These are phyloP conservation scores for Raphanus hybrid DNA, from an alignment of 441 rosid genomes.

Conservation along the genomic window DNA sequence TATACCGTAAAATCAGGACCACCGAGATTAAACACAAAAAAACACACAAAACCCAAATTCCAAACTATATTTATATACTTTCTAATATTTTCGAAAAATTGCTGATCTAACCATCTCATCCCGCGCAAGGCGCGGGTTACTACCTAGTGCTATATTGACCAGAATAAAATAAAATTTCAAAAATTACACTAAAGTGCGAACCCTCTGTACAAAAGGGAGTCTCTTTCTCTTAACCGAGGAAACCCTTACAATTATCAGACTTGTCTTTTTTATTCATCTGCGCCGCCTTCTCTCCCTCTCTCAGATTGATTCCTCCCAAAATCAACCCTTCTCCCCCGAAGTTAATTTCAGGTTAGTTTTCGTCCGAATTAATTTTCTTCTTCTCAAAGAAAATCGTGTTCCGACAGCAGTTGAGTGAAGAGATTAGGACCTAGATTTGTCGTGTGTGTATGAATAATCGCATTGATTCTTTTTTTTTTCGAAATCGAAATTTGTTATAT, in stretches of 20 bases:
- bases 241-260: background rate
- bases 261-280: background rate
- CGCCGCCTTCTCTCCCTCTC: background rate
- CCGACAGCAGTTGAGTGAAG: background rate
- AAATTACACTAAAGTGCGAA: too few relatives aligned
- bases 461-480: background rate
- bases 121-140: too few relatives aligned
- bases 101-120: too few relatives aligned
- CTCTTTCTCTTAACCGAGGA: background rate
- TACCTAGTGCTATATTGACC: too few relatives aligned
- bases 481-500: background rate
- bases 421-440: background rate
- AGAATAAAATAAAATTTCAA: too few relatives aligned
- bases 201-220: background rate
- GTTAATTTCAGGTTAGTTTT: slow-evolving; percentile 17
- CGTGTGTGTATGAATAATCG: background rate
- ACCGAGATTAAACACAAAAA: too few relatives aligned
- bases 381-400: background rate
- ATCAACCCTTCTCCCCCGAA: background rate
- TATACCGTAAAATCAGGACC: too few relatives aligned
- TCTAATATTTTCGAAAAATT: too few relatives aligned
- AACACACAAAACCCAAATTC: too few relatives aligned
- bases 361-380: background rate
- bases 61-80: too few relatives aligned
- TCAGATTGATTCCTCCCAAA: slow-evolving; percentile 18